Base-by-base conservation (phyloP, 805 yeast genomes). In the Candida quercuum region DNA sequence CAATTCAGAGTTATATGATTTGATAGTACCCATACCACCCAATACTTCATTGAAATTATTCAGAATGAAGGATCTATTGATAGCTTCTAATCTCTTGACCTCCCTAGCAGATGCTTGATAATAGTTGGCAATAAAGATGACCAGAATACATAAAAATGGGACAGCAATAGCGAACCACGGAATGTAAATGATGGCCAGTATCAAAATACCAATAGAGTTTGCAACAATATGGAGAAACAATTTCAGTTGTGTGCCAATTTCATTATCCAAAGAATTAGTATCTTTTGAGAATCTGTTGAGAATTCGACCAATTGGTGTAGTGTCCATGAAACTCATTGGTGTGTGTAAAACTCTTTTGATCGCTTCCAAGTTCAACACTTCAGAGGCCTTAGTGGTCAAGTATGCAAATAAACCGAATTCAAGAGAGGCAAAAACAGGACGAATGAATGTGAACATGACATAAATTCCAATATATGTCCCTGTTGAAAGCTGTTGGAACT, bases 221-320 rank as follows among this genome's bases (percentile, higher is more conserved):
- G 68, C 41, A 2, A 78, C 69, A 8, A 25, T 16, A 44, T 65
- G 72, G 30, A 77, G 46, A 32, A 81, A 64, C 58, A 77, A 59
- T 39, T 88, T 67, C 33, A 82, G 45, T 46, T 76, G 78, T 50
- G 79, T 82, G 24, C 74, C 70, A 42, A 86, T 59, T 57, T 83
- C 89, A 53, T 82, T 84, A 55, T 86, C 95, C 54, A 86, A 63
- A 9, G 77, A 76, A 51, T 85, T 91, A 0, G 88, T 79, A 57
- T 86, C 95, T 49, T 82, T 83, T 2, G 94, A 81, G 55, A 86
- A 86, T 44, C 95, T 63, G 59, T 84, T 86, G 54, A 86, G 63
- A 39, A 86, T 81, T 49, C 95, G 69, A 3, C 95, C 95, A 62
- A 82, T 69, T 5, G 95, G 95, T 0, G 91, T 81, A 10, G 85